Evolutionary conservation across 225 moss, liverwort and hornwort species (phyloP).

Genomic region (Physcomitrium patens): DNA sequence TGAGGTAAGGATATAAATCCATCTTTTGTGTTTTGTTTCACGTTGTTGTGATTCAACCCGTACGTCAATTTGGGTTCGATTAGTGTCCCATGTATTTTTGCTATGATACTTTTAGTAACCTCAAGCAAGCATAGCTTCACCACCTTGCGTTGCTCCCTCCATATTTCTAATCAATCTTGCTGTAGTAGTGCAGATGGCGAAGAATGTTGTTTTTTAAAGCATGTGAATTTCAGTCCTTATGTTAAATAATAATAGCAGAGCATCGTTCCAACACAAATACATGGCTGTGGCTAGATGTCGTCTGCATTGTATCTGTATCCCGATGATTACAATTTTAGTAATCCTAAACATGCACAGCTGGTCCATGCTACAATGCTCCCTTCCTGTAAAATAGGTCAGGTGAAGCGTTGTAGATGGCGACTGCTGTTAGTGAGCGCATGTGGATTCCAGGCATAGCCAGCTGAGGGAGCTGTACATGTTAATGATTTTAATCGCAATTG

Average conservation of each 20-base stretch:
- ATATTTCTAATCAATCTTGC: too few species aligned
- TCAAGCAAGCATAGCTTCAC: too few species aligned
- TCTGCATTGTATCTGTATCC: conserved; percentile 19
- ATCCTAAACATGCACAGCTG: conserved; percentile 45
- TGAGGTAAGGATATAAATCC: conserved; percentile 21
- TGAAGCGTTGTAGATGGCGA: conserved; percentile 26
- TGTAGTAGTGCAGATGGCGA: too few species aligned
- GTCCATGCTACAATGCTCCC: conserved; percentile 25
- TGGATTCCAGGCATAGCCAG: conserved; percentile 55
- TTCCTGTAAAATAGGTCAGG: conserved; percentile 26
- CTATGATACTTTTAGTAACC: too few species aligned
- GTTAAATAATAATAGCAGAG: neutral
- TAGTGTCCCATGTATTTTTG: neutral
- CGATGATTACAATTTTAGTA: conserved; percentile 46
- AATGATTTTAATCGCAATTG: neutral
- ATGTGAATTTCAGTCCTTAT: too few species aligned
- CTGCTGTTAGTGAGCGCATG: conserved; percentile 56
- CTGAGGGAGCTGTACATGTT: conserved; percentile 46
- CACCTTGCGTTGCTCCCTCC: too few species aligned
- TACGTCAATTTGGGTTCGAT: neutral
- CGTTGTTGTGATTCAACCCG: neutral
- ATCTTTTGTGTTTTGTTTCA: neutral
- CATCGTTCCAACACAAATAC: neutral
- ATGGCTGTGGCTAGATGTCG: neutral
- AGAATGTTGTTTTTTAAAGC: too few species aligned